Percentiles rank a stretch among this genome's conserved stretches.
phyloP scores from a whole-genome alignment of 441 rosid species.

The Jatropha podagrica region DNA sequence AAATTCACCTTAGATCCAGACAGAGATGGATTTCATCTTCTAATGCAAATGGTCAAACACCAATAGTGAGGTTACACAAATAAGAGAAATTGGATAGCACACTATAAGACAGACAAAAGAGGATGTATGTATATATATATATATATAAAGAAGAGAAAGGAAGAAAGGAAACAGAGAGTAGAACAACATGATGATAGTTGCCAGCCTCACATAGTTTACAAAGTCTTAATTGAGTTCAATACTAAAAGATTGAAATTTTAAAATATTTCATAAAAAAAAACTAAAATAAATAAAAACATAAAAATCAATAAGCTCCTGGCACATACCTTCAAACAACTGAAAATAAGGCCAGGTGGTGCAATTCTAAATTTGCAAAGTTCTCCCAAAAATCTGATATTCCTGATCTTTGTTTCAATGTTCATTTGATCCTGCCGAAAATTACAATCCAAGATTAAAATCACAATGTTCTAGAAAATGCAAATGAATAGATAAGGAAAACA shows the following conservation, averaged over 20 bases:
- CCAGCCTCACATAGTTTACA: background rate
- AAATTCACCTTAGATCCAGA: constrained; percentile 13
- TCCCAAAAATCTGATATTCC: constrained; percentile 97
- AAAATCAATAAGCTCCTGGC: constrained; percentile 12
- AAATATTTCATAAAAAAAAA: background rate
- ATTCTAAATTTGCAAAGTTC: constrained; percentile 97
- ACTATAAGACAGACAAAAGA: too few relatives aligned
- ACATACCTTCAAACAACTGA: constrained; percentile 94
- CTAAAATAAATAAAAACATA: background rate
- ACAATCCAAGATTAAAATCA: constrained; percentile 12
- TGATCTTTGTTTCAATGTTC: constrained; percentile 97
- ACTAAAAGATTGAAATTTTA: background rate
- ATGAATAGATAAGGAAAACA: constrained; percentile 6
- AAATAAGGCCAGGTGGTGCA: constrained; percentile 81
- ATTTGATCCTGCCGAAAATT: constrained; percentile 89
- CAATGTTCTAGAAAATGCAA: background rate
- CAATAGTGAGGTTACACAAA: background rate
- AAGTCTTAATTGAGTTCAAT: background rate
- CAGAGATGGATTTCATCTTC: background rate
- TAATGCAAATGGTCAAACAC: background rate
- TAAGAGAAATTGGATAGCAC: background rate
- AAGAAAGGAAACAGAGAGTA: background rate
- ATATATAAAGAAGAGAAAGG: too few relatives aligned
- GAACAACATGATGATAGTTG: background rate
- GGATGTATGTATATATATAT: too few relatives aligned